phyloP scores from a whole-genome alignment of 1,139 yeast genomes.

The Hyphopichia wangnamkhiaoensis region DNA sequence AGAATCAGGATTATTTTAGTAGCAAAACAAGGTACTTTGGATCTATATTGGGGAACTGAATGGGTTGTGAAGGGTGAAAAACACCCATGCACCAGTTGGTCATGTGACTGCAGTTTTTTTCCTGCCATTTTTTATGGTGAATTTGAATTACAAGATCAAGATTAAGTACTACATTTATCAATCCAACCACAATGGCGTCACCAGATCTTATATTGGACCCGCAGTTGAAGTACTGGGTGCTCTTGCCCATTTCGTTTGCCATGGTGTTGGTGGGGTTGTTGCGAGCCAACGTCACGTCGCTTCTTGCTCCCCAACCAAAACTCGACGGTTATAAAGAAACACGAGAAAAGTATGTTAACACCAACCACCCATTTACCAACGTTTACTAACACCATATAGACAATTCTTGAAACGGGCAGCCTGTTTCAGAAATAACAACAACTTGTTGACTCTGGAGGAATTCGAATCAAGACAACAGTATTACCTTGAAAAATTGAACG shows the following conservation, averaged over 20 bases:
- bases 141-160: no score
- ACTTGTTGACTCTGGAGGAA: conserved; percentile 45
- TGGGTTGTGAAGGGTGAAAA: no score
- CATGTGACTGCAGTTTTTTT: no score
- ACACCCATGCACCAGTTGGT: no score
- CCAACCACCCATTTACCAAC: no score
- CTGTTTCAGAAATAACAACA: conserved; percentile 50
- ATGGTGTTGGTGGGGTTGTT: conserved; percentile 90
- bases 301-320: conserved; percentile 61
- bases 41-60: no score
- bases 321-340: conserved; percentile 51
- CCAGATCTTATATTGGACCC: conserved; percentile 67
- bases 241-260: conserved; percentile 83
- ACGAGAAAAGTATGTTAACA: conserved; percentile 57
- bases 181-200: conserved; percentile 8
- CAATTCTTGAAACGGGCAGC: conserved; percentile 59
- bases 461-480: conserved; percentile 51
- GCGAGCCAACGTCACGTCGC: conserved; percentile 65
- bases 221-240: conserved; percentile 82
- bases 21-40: no score
- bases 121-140: no score
- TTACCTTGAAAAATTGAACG: conserved; percentile 46
- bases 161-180: no score
- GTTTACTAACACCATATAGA: conserved; percentile 22
- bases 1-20: no score